These are phyloP conservation scores for Penicillium atrosanguineum DNA, from an alignment of 495 filamentous ascomycete genomes.

Conservation along the genomic window DNA sequence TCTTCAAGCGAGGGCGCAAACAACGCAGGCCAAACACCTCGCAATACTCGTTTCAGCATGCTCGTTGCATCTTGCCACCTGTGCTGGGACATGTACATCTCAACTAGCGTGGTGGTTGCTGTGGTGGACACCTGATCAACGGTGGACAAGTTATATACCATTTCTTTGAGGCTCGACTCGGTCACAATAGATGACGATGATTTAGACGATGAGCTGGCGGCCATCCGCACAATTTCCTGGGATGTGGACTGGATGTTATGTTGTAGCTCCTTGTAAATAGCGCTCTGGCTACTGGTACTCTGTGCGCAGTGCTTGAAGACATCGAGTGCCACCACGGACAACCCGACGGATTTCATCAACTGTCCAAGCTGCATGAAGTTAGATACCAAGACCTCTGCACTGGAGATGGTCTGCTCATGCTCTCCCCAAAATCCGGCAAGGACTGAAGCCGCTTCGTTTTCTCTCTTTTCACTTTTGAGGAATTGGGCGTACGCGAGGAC, in stretches of 20 bases:
- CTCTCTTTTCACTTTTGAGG: slow-evolving; percentile 13
- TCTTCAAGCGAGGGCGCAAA: slow-evolving; percentile 20
- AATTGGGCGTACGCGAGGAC: slow-evolving; percentile 20
- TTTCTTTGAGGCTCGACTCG: slow-evolving; percentile 23
- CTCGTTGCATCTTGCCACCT: slow-evolving; percentile 23
- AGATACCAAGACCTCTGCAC: slow-evolving; percentile 11
- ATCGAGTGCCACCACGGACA: slow-evolving; percentile 15
- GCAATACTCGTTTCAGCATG: slow-evolving; percentile 20
- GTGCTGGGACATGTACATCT: slow-evolving; percentile 24
- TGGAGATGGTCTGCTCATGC: slow-evolving; percentile 16
- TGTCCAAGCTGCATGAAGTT: slow-evolving; percentile 20
- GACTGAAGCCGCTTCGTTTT: slow-evolving; percentile 20
- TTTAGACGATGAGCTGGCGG: not conserved
- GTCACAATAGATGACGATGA: slow-evolving; percentile 12
- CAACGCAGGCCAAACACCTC: slow-evolving; percentile 17
- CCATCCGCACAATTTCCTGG: slow-evolving; percentile 17
- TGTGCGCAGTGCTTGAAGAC: slow-evolving; percentile 22
- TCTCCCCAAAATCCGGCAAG: slow-evolving; percentile 24
- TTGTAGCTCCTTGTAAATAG: slow-evolving; percentile 17
- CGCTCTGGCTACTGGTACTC: slow-evolving; percentile 16
- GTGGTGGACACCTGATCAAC: slow-evolving; percentile 17
- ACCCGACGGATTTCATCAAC: slow-evolving; percentile 22
- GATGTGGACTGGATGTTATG: slow-evolving; percentile 2
- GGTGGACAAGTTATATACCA: slow-evolving; percentile 17
- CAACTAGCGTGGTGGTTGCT: slow-evolving; percentile 15